Percentiles rank a stretch among this genome's conserved stretches.
Conservation (phyloP, 2,329 filamentous ascomycete genomes). For the Hypoxylon sp. region DNA sequence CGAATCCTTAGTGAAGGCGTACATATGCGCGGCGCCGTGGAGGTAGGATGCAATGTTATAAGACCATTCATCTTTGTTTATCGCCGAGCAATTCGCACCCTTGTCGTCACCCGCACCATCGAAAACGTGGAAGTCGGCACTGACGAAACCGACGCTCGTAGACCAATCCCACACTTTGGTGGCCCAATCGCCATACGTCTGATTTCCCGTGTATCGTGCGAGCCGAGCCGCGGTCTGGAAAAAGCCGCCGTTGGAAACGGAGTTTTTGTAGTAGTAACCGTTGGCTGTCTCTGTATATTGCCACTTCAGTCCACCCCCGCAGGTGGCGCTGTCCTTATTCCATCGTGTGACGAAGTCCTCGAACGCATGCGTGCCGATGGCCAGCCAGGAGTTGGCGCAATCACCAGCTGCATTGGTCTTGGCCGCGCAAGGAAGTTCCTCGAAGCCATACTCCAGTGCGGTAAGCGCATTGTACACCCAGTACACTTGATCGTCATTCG, state of each 20-base stretch:
- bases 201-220: constrained; percentile 70
- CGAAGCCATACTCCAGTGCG: constrained; percentile 62
- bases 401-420: constrained; percentile 54
- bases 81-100: constrained; percentile 53
- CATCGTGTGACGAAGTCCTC: constrained; percentile 63
- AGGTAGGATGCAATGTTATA: constrained; percentile 62
- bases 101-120: constrained; percentile 57
- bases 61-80: constrained; percentile 57
- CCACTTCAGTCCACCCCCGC: constrained; percentile 70
- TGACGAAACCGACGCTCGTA: constrained; percentile 57
- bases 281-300: constrained; percentile 71
- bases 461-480: constrained; percentile 65
- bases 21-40: constrained; percentile 59
- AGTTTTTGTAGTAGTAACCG: constrained; percentile 71
- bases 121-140: constrained; percentile 54
- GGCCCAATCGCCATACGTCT: constrained; percentile 71
- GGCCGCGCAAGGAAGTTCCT: constrained; percentile 51
- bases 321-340: constrained; percentile 66
- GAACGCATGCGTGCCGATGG: constrained; percentile 69
- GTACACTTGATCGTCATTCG: constrained; percentile 66
- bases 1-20: constrained; percentile 58
- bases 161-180: constrained; percentile 67
- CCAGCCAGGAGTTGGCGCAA: constrained; percentile 61
- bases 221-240: constrained; percentile 64
- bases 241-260: constrained; percentile 56